A percentile compares a stretch with the other conserved stretches of the same genome.
Conservation (phyloP, 331 rosid genomes). For the Dryas integrifolia region DNA sequence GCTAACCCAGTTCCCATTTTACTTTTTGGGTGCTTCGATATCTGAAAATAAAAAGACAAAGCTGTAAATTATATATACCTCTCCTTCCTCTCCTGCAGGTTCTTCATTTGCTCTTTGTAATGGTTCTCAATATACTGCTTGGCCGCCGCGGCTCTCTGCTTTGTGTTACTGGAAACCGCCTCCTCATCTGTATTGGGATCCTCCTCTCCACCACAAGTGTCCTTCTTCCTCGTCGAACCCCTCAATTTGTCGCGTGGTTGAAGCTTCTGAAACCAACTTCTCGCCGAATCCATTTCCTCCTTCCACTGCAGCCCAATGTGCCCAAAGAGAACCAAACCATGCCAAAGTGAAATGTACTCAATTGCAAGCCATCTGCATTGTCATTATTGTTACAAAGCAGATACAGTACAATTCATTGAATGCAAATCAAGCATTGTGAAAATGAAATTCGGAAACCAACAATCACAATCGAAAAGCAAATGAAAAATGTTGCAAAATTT, state of each 20-base stretch:
- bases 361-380: constrained; percentile 18
- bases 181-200: constrained; percentile 41
- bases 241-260: constrained; percentile 70
- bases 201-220: constrained; percentile 33
- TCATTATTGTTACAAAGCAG: not conserved
- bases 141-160: constrained; percentile 83
- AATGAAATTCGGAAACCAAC: constrained; percentile 5
- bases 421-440: not conserved
- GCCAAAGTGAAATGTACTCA: constrained; percentile 23
- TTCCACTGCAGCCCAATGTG: constrained; percentile 2
- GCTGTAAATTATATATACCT: constrained; percentile 38
- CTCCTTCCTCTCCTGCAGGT: constrained; percentile 78
- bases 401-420: not conserved
- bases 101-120: constrained; percentile 91
- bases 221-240: constrained; percentile 54
- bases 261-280: constrained; percentile 80
- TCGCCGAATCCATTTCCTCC: constrained; percentile 67
- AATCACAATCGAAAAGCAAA: not conserved
- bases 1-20: no score
- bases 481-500: not conserved
- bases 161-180: constrained; percentile 54
- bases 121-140: constrained; percentile 87
- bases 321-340: constrained; percentile 1
- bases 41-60: not conserved
- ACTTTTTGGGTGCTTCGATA: not conserved